A percentile compares a stretch with the other conserved stretches of the same genome.
These are phyloP conservation scores for Cornus suecica DNA, from an alignment of 148 eudicot species.

Conservation along the genomic window DNA sequence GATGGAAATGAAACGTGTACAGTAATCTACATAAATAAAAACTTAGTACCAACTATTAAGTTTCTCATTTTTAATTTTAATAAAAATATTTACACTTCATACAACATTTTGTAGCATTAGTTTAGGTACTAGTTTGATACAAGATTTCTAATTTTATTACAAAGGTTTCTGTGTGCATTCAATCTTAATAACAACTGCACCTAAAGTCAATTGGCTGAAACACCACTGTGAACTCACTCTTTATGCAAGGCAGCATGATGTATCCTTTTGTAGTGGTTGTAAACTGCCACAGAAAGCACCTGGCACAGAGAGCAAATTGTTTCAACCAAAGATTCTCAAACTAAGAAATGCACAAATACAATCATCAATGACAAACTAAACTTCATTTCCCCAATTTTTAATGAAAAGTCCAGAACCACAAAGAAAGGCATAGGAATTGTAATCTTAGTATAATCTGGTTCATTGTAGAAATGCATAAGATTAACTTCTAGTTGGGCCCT, in stretches of 20 bases:
- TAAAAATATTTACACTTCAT: too few species aligned
- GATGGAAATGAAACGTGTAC: not conserved
- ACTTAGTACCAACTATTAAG: not conserved
- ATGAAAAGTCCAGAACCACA: not conserved
- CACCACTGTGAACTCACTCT: conserved; percentile 31
- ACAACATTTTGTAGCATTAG: not conserved
- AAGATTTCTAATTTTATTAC: too few species aligned
- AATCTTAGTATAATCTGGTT: not conserved
- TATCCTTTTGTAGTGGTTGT: conserved; percentile 43
- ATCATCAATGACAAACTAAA: not conserved
- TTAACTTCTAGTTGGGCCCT: not conserved
- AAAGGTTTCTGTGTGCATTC: not conserved
- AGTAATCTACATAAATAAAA: not conserved
- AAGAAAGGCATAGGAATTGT: not conserved
- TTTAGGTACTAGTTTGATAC: not conserved
- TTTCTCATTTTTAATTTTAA: too few species aligned
- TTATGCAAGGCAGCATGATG: conserved; percentile 29
- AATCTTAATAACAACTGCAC: not conserved
- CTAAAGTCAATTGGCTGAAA: conserved; percentile 6
- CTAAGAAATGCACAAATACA: not conserved
- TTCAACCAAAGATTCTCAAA: conserved; percentile 8
- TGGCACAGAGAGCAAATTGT: conserved; percentile 8
- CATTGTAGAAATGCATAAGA: not conserved
- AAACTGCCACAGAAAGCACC: conserved; percentile 35
- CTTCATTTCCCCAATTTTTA: not conserved